These are phyloP conservation scores for Thozetella sp. DNA, from an alignment of 495 filamentous ascomycete genomes.

Conservation along the genomic window DNA sequence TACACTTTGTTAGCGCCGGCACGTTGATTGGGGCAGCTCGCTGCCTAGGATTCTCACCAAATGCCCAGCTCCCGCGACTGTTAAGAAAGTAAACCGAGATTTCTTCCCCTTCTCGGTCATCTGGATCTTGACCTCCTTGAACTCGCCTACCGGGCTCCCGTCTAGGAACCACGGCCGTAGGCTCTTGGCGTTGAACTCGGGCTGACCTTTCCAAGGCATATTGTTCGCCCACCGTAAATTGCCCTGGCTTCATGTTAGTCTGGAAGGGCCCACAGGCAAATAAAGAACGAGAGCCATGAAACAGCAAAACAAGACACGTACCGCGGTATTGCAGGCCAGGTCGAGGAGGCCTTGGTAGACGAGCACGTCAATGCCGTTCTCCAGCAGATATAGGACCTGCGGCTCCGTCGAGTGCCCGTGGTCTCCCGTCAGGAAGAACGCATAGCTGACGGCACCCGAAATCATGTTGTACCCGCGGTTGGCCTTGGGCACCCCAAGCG, in stretches of 20 bases:
- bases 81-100: not conserved
- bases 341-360: conserved; percentile 1
- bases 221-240: not conserved
- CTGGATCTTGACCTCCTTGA: not conserved
- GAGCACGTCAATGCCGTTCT: not conserved
- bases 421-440: not conserved
- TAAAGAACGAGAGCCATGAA: not conserved
- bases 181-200: not conserved
- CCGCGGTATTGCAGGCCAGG: conserved; percentile 1
- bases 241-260: not conserved
- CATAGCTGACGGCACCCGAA: not conserved
- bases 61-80: not conserved
- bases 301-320: not conserved
- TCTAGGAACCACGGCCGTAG: not conserved
- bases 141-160: not conserved
- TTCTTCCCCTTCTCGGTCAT: not conserved
- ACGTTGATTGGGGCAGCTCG: not conserved
- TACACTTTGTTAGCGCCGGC: not conserved
- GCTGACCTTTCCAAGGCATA: not conserved
- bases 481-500: not conserved
- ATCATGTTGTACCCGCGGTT: not conserved
- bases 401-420: not conserved
- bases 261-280: not conserved
- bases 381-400: not conserved
- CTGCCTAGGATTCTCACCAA: not conserved